These are phyloP conservation scores for Yamadazyma sp. DNA, from an alignment of 805 yeast genomes.

Conservation along the genomic window DNA sequence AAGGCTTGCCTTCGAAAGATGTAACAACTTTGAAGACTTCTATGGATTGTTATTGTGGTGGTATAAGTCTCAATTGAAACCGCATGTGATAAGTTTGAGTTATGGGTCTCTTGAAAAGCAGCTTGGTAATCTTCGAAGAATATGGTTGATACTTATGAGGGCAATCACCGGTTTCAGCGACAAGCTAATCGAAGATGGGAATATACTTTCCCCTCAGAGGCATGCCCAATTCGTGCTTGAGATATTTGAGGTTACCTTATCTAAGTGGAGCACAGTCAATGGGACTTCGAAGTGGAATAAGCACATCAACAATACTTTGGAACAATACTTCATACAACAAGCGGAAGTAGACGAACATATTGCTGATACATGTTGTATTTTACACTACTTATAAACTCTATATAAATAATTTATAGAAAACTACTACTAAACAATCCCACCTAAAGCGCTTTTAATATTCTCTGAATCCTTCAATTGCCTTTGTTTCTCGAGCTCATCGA, in stretches of 20 bases:
- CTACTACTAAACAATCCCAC: conserved; percentile 2
- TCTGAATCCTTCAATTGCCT: conserved; percentile 69
- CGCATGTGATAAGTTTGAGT: conserved; percentile 15
- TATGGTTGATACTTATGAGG: conserved; percentile 8
- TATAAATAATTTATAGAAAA: neutral
- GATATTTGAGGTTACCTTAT: conserved; percentile 9
- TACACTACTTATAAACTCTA: conserved; percentile 4
- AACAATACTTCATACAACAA: neutral
- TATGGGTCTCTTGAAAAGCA: conserved; percentile 15
- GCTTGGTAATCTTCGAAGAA: conserved; percentile 16
- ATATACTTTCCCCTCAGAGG: conserved; percentile 4
- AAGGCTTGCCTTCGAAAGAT: conserved; percentile 9
- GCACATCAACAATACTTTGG: conserved; percentile 6
- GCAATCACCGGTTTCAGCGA: neutral
- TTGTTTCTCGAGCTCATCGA: conserved; percentile 76
- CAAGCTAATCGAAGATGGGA: conserved; percentile 2
- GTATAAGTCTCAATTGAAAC: conserved; percentile 21
- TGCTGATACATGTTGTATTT: conserved; percentile 7
- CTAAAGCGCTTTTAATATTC: conserved; percentile 47
- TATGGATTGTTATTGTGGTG: conserved; percentile 24
- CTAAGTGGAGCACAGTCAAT: conserved; percentile 10
- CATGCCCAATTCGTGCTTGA: conserved; percentile 9
- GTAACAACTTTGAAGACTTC: conserved; percentile 10
- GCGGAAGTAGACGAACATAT: conserved; percentile 2
- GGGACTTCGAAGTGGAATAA: conserved; percentile 5